A percentile compares a stretch with the other conserved stretches of the same genome.
Conservation (phyloP, 306 rosid species). For the Hylodesmum podocarpum region DNA sequence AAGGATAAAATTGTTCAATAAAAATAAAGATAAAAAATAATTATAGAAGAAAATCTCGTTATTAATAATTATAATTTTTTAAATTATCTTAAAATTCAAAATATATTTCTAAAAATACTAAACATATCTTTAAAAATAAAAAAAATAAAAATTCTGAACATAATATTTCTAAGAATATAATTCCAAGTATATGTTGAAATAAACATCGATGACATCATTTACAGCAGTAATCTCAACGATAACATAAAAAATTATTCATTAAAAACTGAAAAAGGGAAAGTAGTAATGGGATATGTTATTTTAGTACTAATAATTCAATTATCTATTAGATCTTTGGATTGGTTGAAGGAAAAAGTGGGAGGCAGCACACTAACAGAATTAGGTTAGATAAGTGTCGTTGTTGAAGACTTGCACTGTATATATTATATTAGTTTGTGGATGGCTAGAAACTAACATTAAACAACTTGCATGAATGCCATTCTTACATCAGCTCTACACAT, state of each 20-base stretch:
- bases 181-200: no score
- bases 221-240: not conserved
- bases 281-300: conserved; percentile 9
- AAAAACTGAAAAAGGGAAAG: not conserved
- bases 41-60: no score
- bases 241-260: not conserved
- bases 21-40: no score
- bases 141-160: no score
- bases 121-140: no score
- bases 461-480: conserved; percentile 13
- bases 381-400: not conserved
- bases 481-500: not conserved
- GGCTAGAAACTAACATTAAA: not conserved
- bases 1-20: no score
- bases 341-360: conserved; percentile 3
- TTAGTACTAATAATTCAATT: not conserved
- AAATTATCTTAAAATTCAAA: no score
- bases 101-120: no score
- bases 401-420: not conserved
- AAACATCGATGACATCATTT: no score
- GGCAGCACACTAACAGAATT: not conserved
- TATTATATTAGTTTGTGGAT: not conserved
- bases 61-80: no score
- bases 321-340: not conserved
- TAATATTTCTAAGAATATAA: no score